Evolutionary conservation across 768 basidiomycete species (phyloP), one percentile per base, ranked within the genome.

Genomic region (Dendrothele bispora): DNA sequence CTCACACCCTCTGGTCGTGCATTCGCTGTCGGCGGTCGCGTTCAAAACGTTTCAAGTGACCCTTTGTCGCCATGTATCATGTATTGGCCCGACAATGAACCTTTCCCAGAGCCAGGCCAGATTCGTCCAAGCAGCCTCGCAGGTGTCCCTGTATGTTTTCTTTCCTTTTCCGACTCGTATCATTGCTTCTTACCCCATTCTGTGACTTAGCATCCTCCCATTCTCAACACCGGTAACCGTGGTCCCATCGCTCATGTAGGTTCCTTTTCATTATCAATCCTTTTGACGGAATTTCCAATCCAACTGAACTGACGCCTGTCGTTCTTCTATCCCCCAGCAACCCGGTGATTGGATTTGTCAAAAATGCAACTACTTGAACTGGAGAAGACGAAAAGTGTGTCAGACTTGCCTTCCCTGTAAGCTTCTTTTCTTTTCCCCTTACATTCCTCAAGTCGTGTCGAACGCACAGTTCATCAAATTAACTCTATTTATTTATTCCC

Each of bases 11-110:
- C 89, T 10, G 91, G 91, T 2, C 79, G 85, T 18, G 80, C 84
- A 7, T 84, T 93, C 51, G 82, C 86, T 42, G 63, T 78, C 20
- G 88, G 89, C 47, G 91, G 90, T 8, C 80, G 80, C 53, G 88
- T 92, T 6, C 86, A 85, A 57, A 91, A 93, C 56, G 65, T 92
- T 50, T 91, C 88, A 22, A 70, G 56, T 30, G 88, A 92, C 61
- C 87, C 88, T 17, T 62, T 82, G 40, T 57, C 70, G 24, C 86
- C 90, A 3, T 90, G 90, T 56, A 75, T 91, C 69, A 84, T 92
- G 82, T 92, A 86, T 57, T 93, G 91, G 91, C 90, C 91, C 4
- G 90, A 91, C 63, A 93, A 93, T 56, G 91, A 93, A 60, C 78
- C 87, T 4, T 72, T 89, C 51, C 91, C 91, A 1, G 85, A 88